phyloP scores from a whole-genome alignment of 371 early-diverging fungal genomes.

The Capillidium heterosporum region DNA sequence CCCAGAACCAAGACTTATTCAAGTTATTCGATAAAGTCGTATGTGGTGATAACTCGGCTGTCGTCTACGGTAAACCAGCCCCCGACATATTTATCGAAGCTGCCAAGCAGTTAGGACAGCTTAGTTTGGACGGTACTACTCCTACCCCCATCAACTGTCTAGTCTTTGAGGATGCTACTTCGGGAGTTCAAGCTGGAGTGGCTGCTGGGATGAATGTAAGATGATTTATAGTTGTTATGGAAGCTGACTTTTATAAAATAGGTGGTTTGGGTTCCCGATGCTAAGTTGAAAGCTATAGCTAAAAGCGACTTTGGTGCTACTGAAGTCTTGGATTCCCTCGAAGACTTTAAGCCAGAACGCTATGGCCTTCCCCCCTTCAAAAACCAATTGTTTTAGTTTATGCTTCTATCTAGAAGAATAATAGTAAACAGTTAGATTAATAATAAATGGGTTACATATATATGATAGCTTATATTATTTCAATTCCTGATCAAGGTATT shows the following conservation, averaged over 20 bases:
- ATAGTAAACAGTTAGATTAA: too few species aligned
- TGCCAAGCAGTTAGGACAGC: slow-evolving; percentile 21
- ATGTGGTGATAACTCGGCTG: slow-evolving; percentile 68
- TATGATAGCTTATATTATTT: too few species aligned
- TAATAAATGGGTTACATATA: too few species aligned
- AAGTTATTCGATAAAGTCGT: slow-evolving; percentile 56
- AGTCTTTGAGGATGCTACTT: slow-evolving; percentile 82
- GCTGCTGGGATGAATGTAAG: slow-evolving; percentile 64
- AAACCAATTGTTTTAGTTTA: too few species aligned
- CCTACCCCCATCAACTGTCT: slow-evolving; percentile 43
- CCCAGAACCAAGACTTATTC: slow-evolving; percentile 50
- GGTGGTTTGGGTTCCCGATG: slow-evolving; percentile 69
- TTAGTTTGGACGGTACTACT: slow-evolving; percentile 12
- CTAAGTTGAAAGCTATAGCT: slow-evolving; percentile 18
- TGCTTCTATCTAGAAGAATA: too few species aligned
- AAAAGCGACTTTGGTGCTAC: slow-evolving; percentile 21
- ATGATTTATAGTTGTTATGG: background rate
- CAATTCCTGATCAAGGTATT: too few species aligned
- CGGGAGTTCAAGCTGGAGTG: slow-evolving; percentile 66
- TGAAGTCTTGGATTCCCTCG: slow-evolving; percentile 31
- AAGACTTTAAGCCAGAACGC: slow-evolving; percentile 42
- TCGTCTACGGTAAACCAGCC: slow-evolving; percentile 65
- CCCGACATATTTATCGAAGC: slow-evolving; percentile 82
- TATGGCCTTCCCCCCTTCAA: slow-evolving; percentile 20
- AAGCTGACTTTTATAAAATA: slow-evolving; percentile 7